These are phyloP conservation scores for Gigaspora rosea DNA, from an alignment of 192 early-diverging fungal species.

Conservation along the genomic window DNA sequence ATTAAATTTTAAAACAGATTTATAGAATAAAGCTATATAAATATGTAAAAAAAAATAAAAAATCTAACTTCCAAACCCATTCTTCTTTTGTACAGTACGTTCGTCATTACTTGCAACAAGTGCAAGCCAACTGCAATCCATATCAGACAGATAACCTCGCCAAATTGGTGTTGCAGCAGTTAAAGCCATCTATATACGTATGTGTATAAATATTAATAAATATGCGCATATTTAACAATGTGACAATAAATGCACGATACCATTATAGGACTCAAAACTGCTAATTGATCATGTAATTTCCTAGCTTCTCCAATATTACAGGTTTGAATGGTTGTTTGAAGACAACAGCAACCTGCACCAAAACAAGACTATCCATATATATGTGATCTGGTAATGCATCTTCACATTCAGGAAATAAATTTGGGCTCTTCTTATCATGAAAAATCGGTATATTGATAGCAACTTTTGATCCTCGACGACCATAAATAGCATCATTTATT, in stretches of 20 bases:
- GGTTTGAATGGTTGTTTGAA: constrained; percentile 98
- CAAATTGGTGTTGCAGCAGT: constrained; percentile 91
- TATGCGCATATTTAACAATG: no score
- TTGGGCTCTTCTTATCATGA: constrained; percentile 86
- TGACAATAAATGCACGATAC: constrained; percentile 22
- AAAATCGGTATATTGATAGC: constrained; percentile 96
- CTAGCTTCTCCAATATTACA: constrained; percentile 48
- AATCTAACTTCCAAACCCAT: constrained; percentile 70
- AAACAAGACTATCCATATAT: constrained; percentile 98
- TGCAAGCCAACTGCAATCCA: constrained; percentile 97
- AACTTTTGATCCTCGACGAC: constrained; percentile 93
- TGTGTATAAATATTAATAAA: no score
- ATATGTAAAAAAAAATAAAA: no score
- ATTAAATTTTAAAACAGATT: no score
- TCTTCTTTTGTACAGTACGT: constrained; percentile 88
- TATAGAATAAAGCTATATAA: no score
- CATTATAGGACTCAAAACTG: constrained; percentile 89
- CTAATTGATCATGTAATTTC: constrained; percentile 92
- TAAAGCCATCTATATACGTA: constrained; percentile 67
- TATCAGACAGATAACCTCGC: constrained; percentile 92
- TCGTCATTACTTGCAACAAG: constrained; percentile 93
- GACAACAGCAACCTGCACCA: constrained; percentile 97
- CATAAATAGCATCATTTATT: constrained; percentile 89
- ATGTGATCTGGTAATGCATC: constrained; percentile 88
- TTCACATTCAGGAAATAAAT: constrained; percentile 80